Percentiles rank a stretch among this genome's conserved stretches.
Evolutionary conservation across 495 filamentous ascomycete species (phyloP).

Genomic region (Aspergillus nidulans): DNA sequence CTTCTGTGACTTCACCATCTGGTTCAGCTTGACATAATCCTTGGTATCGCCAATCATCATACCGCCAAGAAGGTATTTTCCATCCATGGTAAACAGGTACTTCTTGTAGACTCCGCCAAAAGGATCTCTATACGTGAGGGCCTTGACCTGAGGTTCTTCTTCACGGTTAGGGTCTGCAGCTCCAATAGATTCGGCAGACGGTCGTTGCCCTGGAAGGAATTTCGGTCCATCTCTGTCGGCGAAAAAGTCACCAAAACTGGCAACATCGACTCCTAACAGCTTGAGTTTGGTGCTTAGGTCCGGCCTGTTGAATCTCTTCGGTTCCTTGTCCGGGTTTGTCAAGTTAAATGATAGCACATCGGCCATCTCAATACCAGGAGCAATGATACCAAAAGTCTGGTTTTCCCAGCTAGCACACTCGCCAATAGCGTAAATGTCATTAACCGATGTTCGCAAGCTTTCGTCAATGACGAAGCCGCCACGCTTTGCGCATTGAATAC

Average conservation of each 20-base stretch:
- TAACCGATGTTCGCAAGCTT: constrained; percentile 64
- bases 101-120: constrained; percentile 96
- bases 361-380: constrained; percentile 93
- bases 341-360: constrained; percentile 95
- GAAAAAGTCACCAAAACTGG: constrained; percentile 95
- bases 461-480: constrained; percentile 76
- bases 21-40: constrained; percentile 91
- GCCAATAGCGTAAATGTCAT: constrained; percentile 84
- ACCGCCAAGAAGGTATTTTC: constrained; percentile 87
- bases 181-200: constrained; percentile 21
- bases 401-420: constrained; percentile 95
- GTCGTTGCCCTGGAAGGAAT: constrained; percentile 56
- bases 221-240: constrained; percentile 86
- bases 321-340: constrained; percentile 72
- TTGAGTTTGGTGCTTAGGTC: constrained; percentile 95
- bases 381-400: constrained; percentile 91
- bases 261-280: constrained; percentile 88
- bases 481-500: constrained; percentile 68
- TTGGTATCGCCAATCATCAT: constrained; percentile 99
- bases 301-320: constrained; percentile 71
- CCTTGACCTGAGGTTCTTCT: constrained; percentile 62
- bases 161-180: constrained; percentile 30
- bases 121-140: constrained; percentile 88
- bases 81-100: constrained; percentile 88
- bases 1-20: constrained; percentile 89